Evolutionary conservation across 106 monocot species (phyloP), one percentile per base, ranked within the genome.

Genomic region (Triglochin maritima): DNA sequence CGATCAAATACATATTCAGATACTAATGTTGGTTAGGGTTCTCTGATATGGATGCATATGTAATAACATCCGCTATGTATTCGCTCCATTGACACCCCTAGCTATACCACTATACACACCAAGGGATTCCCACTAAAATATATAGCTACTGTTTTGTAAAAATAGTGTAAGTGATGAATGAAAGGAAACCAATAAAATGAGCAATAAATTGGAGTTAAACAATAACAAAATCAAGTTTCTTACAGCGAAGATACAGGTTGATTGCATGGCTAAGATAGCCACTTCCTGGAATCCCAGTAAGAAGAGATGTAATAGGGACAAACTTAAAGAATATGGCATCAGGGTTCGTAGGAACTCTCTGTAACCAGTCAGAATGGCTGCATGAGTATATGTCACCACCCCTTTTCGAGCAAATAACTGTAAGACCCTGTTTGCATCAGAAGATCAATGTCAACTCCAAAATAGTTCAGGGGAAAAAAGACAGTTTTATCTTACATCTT

Each of bases 231-330:
- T 13, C 48, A 63, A 10, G 46, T n/a, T 0, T 79, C 95, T 87
- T 82, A 95, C 95, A 95, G 0, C 87, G 87, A 78, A 95, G 95
- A 78, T 95, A 95, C 12, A 95, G 72, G 69, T 95, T 90, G 73
- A 95, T 90, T 57, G 95, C 95, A 79, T 90, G 90, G 77, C 95
- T 95, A 70, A 95, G 95, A 77, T 90, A 95, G 50, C 90, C 95
- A 74, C 85, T 95, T 42, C 90, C 95, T 49, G 82, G 85, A 62
- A 95, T 66, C 8, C 95, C 95, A 60, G 85, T 87, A 6, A 95
- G 90, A 73, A 95, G 90, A 50, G 95, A 90, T 42, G 90, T 90
- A 52, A 95, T 83, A n/a, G 90, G 95, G 5, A 95, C 87, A 81
- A 90, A 95, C 58, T 95, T 90, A 64, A 95, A 90, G 17, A 79